phyloP scores from a whole-genome alignment of 345 rosid genomes.

The Atalantia buxifolia region DNA sequence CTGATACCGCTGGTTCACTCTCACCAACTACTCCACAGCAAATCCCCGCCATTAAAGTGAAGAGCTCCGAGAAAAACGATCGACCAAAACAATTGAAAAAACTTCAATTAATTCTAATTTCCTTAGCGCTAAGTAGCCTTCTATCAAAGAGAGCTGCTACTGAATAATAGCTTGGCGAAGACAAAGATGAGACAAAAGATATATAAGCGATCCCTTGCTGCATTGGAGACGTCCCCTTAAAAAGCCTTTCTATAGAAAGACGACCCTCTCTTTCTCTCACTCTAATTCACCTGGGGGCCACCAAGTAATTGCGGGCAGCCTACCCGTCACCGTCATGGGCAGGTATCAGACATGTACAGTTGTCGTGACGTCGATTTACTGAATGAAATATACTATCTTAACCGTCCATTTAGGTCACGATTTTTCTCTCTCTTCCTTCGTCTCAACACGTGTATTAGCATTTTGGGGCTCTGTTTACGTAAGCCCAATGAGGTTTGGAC shows the following conservation, averaged over 20 bases:
- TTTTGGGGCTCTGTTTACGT: constrained; percentile 32
- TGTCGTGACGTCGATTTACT: constrained; percentile 62
- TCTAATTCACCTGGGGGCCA: constrained; percentile 51
- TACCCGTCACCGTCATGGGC: constrained; percentile 78
- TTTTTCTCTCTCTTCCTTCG: constrained; percentile 7
- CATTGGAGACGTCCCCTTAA: constrained; percentile 19
- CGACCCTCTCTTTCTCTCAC: constrained; percentile 8
- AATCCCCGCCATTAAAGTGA: constrained; percentile 68
- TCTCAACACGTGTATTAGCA: constrained; percentile 35
- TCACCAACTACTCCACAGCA: constrained; percentile 77
- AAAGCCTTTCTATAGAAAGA: neutral
- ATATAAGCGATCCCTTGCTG: constrained; percentile 5
- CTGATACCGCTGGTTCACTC: constrained; percentile 49
- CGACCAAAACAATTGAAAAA: neutral
- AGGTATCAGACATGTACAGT: constrained; percentile 64
- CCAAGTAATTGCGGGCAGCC: constrained; percentile 62
- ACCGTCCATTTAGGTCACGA: constrained; percentile 41
- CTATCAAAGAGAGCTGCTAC: neutral
- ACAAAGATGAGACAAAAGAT: constrained; percentile 2
- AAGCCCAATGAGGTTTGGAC: constrained; percentile 44
- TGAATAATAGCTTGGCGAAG: neutral
- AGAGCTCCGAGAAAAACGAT: neutral
- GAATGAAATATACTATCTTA: constrained; percentile 42
- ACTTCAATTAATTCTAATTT: neutral
- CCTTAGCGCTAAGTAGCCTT: neutral